These are phyloP conservation scores for Apostasia ramifera DNA, from an alignment of 106 monocot species.

Conservation along the genomic window DNA sequence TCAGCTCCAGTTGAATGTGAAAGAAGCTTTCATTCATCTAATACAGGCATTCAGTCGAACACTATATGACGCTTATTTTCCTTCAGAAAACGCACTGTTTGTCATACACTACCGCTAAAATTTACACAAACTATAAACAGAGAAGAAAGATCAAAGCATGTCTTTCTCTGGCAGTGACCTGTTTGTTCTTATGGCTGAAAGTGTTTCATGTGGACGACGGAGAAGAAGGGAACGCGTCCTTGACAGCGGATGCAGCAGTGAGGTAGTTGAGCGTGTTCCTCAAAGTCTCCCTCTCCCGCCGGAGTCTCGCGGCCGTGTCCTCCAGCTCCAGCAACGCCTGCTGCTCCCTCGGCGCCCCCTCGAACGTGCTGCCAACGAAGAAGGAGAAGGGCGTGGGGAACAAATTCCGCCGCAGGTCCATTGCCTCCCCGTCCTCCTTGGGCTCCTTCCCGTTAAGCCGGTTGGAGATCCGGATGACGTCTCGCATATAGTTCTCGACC, in stretches of 20 bases:
- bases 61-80: too few species aligned
- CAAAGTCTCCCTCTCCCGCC: constrained; percentile 74
- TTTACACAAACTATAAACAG: neutral
- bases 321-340: constrained; percentile 89
- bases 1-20: too few species aligned
- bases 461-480: constrained; percentile 79
- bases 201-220: constrained; percentile 12
- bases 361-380: constrained; percentile 86
- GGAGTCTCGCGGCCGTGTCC: constrained; percentile 63
- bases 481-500: constrained; percentile 76
- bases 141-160: neutral
- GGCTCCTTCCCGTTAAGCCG: constrained; percentile 63
- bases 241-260: constrained; percentile 66
- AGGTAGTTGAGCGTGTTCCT: constrained; percentile 79
- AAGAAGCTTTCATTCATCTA: too few species aligned
- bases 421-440: constrained; percentile 21
- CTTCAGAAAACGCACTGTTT: too few species aligned
- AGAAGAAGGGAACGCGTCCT: constrained; percentile 62
- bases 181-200: constrained; percentile 2
- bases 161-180: neutral
- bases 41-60: too few species aligned
- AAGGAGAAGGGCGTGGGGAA: constrained; percentile 95
- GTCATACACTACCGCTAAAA: neutral
- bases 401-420: constrained; percentile 46
- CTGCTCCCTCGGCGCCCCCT: constrained; percentile 84